Evolutionary conservation across 208 protist species (phyloP).

Genomic region (Phytomonas sp.): DNA sequence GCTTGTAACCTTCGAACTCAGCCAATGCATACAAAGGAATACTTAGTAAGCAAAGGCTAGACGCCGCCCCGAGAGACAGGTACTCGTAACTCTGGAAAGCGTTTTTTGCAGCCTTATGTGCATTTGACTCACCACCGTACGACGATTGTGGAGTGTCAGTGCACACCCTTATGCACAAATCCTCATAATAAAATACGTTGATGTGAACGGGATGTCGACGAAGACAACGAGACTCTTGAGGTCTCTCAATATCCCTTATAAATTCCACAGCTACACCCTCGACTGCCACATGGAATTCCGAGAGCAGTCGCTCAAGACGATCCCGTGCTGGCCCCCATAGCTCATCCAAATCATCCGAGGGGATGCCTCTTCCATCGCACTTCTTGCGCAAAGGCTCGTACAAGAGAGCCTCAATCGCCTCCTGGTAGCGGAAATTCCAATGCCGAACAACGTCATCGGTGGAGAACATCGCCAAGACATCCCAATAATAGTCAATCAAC

Average conservation of each 20-base stretch:
- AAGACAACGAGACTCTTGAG: constrained; percentile 20
- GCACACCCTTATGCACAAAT: constrained; percentile 37
- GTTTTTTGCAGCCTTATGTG: constrained; percentile 21
- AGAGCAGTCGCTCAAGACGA: constrained; percentile 13
- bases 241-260: constrained; percentile 28
- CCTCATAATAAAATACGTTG: constrained; percentile 26
- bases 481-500: constrained; percentile 45
- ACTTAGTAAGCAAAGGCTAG: constrained; percentile 27
- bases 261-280: constrained; percentile 24
- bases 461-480: not conserved
- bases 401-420: constrained; percentile 21
- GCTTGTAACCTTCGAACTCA: constrained; percentile 44
- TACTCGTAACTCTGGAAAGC: constrained; percentile 25
- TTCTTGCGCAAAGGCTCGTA: constrained; percentile 11
- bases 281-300: constrained; percentile 26
- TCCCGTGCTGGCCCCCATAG: not conserved
- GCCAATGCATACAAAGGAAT: constrained; percentile 40
- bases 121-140: constrained; percentile 27
- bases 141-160: constrained; percentile 39
- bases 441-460: not conserved
- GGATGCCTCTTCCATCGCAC: not conserved
- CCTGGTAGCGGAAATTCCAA: constrained; percentile 52
- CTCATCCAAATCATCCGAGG: not conserved
- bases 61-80: constrained; percentile 32
- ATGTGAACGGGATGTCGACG: constrained; percentile 13